A percentile compares a stretch with the other conserved stretches of the same genome.
Conservation (phyloP, 257 asterid genomes). For the Voacanga thouarsii region DNA sequence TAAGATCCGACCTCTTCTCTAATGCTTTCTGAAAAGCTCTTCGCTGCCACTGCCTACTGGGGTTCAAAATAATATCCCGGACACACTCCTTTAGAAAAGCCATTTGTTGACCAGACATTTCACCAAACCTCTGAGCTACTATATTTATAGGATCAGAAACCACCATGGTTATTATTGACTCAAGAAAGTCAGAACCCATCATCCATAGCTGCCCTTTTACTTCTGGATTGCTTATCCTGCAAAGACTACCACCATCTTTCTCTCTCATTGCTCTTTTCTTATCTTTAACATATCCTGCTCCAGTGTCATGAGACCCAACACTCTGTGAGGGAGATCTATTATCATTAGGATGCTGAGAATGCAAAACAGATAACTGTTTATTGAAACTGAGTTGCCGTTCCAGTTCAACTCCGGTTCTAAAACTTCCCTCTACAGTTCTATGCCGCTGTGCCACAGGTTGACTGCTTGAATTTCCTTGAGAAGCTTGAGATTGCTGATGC, state of each 20-base stretch:
- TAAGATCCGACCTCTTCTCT: constrained; percentile 56
- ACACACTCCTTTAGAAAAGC: constrained; percentile 65
- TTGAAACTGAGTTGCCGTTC: constrained; percentile 59
- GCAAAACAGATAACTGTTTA: constrained; percentile 40
- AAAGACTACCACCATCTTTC: constrained; percentile 46
- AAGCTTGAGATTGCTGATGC: constrained; percentile 50
- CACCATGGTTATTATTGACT: constrained; percentile 70
- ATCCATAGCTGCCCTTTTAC: constrained; percentile 47
- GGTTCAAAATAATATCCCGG: constrained; percentile 57
- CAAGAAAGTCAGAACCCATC: constrained; percentile 64
- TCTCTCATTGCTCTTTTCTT: constrained; percentile 39
- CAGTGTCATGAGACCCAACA: constrained; percentile 59
- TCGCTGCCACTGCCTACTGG: constrained; percentile 68
- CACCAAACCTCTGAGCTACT: constrained; percentile 58
- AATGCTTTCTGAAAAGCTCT: constrained; percentile 74
- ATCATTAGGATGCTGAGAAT: constrained; percentile 25
- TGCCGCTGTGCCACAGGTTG: constrained; percentile 42
- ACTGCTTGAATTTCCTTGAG: constrained; percentile 54
- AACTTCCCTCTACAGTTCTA: constrained; percentile 51
- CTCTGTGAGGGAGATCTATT: constrained; percentile 39
- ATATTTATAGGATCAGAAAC: constrained; percentile 72
- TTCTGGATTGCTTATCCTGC: constrained; percentile 40
- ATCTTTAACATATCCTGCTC: constrained; percentile 47
- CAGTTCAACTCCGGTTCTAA: constrained; percentile 45
- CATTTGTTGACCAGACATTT: constrained; percentile 51